A percentile compares a stretch with the other conserved stretches of the same genome.
phyloP scores from a whole-genome alignment of 768 basidiomycete genomes.

The Artomyces pyxidatus region DNA sequence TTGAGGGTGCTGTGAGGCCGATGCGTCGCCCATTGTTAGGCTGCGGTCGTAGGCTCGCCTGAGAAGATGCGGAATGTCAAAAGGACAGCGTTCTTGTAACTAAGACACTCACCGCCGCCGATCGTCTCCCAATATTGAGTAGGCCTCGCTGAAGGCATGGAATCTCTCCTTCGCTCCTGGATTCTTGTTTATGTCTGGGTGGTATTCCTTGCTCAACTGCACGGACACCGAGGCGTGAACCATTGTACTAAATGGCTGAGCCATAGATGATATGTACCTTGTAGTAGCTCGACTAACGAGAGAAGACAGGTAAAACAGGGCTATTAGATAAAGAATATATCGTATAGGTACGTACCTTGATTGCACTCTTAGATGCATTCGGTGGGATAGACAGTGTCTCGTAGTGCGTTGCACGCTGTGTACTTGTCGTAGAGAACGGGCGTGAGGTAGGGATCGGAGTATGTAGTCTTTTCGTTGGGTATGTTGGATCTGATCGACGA shows the following conservation, averaged over 20 bases:
- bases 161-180: constrained; percentile 31
- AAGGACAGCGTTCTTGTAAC: no score
- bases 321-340: background rate
- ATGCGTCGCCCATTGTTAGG: no score
- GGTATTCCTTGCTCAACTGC: constrained; percentile 41
- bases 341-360: constrained; percentile 23
- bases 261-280: constrained; percentile 23
- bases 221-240: background rate
- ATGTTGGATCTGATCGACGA: no score
- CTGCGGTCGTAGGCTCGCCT: constrained; percentile 30
- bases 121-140: constrained; percentile 36
- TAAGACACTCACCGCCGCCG: constrained; percentile 36
- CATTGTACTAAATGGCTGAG: background rate
- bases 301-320: background rate
- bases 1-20: no score
- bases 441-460: constrained; percentile 2
- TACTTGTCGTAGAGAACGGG: background rate
- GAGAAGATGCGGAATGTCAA: background rate
- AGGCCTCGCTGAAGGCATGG: constrained; percentile 40
- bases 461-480: no score
- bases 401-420: constrained; percentile 21
- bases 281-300: constrained; percentile 27
- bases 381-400: constrained; percentile 27
- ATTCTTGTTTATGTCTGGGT: constrained; percentile 37
- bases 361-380: constrained; percentile 26